Evolutionary conservation across 176 grass and related monocot genomes (phyloP).

Genomic region (Bothriochloa decipiens): DNA sequence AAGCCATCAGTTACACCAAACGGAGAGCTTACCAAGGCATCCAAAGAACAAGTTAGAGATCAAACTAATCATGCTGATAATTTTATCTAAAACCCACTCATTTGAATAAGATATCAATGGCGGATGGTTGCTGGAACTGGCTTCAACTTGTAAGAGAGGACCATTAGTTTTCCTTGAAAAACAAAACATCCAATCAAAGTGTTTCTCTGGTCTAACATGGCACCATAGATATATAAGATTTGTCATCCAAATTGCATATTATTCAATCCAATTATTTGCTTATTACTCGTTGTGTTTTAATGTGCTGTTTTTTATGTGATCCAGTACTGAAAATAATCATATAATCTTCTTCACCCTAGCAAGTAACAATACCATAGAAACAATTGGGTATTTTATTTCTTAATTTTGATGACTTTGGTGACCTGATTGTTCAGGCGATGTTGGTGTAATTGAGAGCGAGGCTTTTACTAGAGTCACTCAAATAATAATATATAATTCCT

Average conservation of each 20-base stretch:
- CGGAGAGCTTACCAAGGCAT: slow-evolving; percentile 32
- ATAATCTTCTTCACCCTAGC: background rate
- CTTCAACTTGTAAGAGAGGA: slow-evolving; percentile 46
- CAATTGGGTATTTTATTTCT: background rate
- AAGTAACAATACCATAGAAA: background rate
- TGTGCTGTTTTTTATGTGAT: background rate
- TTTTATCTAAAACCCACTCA: slow-evolving; percentile 17
- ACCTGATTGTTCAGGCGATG: background rate
- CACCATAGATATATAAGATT: slow-evolving; percentile 18
- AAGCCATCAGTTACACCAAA: slow-evolving; percentile 15
- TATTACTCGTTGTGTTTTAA: background rate
- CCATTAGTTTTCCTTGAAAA: slow-evolving; percentile 12
- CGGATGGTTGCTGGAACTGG: slow-evolving; percentile 39
- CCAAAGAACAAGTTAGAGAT: slow-evolving; percentile 38
- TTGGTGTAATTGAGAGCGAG: background rate
- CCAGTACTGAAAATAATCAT: background rate
- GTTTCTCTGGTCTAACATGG: slow-evolving; percentile 30
- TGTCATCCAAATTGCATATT: slow-evolving; percentile 24
- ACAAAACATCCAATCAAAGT: slow-evolving; percentile 32
- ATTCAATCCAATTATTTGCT: slow-evolving; percentile 26
- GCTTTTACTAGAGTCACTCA: background rate
- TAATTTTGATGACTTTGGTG: background rate
- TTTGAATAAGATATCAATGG: slow-evolving; percentile 51
- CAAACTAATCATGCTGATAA: slow-evolving; percentile 32
- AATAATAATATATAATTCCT: background rate